Evolutionary conservation across 495 filamentous ascomycete genomes (phyloP).

Genomic region (Evernia prunastri): DNA sequence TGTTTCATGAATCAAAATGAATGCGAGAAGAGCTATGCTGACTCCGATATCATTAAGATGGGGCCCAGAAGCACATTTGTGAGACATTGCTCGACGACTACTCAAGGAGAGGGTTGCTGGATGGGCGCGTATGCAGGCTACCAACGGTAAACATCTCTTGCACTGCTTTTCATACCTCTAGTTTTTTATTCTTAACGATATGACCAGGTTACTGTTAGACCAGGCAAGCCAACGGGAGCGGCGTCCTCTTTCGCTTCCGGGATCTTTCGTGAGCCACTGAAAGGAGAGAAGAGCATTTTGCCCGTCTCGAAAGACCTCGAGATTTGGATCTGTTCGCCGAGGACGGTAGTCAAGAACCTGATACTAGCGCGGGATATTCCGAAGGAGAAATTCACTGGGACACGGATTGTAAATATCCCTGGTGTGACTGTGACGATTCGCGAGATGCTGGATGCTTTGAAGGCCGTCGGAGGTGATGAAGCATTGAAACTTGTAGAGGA

Average conservation of each 20-base stretch:
- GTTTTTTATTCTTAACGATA: neutral
- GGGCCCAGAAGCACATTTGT: conserved; percentile 70
- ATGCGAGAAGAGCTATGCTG: no score
- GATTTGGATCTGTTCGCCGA: conserved; percentile 63
- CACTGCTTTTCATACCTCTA: neutral
- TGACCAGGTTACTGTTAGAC: conserved; percentile 49
- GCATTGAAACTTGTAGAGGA: conserved; percentile 57
- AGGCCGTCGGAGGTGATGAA: conserved; percentile 62
- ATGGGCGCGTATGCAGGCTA: conserved; percentile 61
- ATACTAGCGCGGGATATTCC: conserved; percentile 54
- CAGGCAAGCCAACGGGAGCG: conserved; percentile 67
- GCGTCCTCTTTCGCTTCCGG: conserved; percentile 69
- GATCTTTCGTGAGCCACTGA: conserved; percentile 61
- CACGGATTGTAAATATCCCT: conserved; percentile 65
- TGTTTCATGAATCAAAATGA: no score
- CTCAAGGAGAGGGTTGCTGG: conserved; percentile 60
- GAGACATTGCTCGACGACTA: conserved; percentile 72
- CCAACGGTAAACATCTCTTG: conserved; percentile 51
- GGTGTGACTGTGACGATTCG: conserved; percentile 64
- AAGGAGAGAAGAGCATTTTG: conserved; percentile 58
- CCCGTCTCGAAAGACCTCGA: conserved; percentile 50
- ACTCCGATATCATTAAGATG: no score
- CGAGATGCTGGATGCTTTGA: conserved; percentile 69
- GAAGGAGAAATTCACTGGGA: conserved; percentile 43
- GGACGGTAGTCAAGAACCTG: conserved; percentile 63